phyloP scores from a whole-genome alignment of 306 rosid genomes.

The Trifolium subterraneum region DNA sequence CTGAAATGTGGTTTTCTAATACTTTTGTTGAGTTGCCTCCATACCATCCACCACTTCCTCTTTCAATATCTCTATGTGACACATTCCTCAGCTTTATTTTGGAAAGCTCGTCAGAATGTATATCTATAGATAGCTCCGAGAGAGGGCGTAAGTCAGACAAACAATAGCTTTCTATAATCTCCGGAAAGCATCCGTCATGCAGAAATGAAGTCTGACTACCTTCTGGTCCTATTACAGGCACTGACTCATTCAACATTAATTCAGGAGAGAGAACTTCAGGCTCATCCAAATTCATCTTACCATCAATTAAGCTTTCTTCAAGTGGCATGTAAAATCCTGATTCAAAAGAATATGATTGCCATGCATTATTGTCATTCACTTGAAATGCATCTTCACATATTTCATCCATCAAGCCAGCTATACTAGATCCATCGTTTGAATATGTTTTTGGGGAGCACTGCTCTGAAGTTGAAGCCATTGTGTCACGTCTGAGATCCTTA shows the following conservation, averaged over 20 bases:
- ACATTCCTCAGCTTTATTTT: conserved; percentile 47
- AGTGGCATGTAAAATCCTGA: conserved; percentile 51
- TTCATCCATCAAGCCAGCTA: conserved; percentile 79
- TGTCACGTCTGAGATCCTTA: conserved; percentile 41
- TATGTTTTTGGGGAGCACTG: conserved; percentile 44
- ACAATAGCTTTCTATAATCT: conserved; percentile 77
- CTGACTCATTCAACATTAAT: conserved; percentile 47
- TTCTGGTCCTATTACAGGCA: conserved; percentile 58
- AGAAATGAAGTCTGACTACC: conserved; percentile 59
- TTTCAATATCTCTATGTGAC: conserved; percentile 56
- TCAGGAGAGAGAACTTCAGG: conserved; percentile 54
- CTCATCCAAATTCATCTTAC: conserved; percentile 45
- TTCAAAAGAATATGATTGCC: conserved; percentile 51
- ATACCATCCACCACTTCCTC: conserved; percentile 82
- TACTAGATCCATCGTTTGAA: conserved; percentile 52
- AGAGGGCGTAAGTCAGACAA: conserved; percentile 64
- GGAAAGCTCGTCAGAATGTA: conserved; percentile 57
- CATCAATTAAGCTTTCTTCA: conserved; percentile 55
- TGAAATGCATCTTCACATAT: conserved; percentile 89
- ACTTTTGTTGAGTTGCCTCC: conserved; percentile 53
- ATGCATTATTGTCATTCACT: conserved; percentile 43
- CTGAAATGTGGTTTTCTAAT: conserved; percentile 82
- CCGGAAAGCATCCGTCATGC: conserved; percentile 60
- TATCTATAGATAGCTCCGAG: conserved; percentile 57
- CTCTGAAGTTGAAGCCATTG: conserved; percentile 51